Evolutionary conservation across 129 eudicot species (phyloP), one percentile per base, ranked within the genome.

Genomic region (Artemisia tridentata): DNA sequence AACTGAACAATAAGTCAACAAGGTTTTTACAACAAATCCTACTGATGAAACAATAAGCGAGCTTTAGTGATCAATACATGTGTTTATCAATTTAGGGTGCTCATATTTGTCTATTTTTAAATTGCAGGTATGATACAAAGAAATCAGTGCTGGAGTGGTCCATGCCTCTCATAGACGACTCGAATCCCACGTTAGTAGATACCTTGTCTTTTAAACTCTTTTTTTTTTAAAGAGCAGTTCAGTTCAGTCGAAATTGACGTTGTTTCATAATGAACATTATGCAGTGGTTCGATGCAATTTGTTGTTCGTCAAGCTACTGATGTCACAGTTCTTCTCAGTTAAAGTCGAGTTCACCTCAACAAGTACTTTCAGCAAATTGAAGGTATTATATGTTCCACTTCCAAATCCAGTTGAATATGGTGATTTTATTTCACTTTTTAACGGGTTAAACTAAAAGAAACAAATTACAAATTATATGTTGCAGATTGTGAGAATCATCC

Each of bases 231-330:
- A 6, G 43, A 0, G 5, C 4, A 31, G 41, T 31, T 27, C 5
- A 4, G 31, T 3, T 3, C 31, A 27, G 31, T 3, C 6, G 7
- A 31, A 31, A 34, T 34, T 34, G 43, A 34, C 43, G 7, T 34
- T 0, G 43, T 34, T 6, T 1, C 43, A 34, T 34, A 34, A 34
- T n/a, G 13, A 18, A 15, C 14, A 41, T 17, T 38, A 75, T 65
- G 90, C 87, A 92, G 98, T 71, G 98, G 98, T 43, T 72, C 90
- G 2, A 62, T 89, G 96, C 95, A 92, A 76, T 92, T 92, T 68
- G 95, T 92, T 45, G 91, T 92, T 62, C 95, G 96, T 68, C 85
- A 96, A 12, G 84, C 93, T 47, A 6, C 8, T 34, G 95, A 89
- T 70, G 45, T 85, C 98, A 6, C 80, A 73, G 49, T 90, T 92